A percentile compares a stretch with the other conserved stretches of the same genome.
Conservation (phyloP, 768 basidiomycete genomes). For the Pleurotus citrinopileatus region DNA sequence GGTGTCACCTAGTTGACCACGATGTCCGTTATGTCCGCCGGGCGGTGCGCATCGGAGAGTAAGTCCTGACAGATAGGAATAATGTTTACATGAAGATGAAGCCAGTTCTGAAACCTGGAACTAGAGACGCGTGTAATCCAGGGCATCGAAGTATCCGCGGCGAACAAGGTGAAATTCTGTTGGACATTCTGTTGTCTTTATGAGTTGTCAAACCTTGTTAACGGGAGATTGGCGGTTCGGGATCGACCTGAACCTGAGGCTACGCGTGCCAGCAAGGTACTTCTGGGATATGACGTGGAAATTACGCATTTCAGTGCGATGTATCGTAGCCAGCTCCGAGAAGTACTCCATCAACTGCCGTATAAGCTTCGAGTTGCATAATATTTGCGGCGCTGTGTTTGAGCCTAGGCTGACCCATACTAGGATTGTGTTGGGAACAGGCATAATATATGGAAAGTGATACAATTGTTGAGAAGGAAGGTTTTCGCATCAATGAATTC, state of each 20-base stretch:
- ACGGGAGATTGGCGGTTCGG: not conserved
- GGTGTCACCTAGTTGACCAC: not conserved
- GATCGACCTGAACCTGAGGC: not conserved
- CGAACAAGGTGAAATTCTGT: not conserved
- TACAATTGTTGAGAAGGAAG: not conserved
- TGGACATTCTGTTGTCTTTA: no score
- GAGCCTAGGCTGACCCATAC: no score
- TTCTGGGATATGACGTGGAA: no score
- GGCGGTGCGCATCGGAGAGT: slow-evolving; percentile 3
- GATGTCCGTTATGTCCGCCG: slow-evolving; percentile 7
- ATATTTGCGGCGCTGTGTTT: no score
- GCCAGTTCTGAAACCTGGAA: not conserved
- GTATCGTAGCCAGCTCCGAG: not conserved
- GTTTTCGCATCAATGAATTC: no score
- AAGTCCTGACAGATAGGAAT: slow-evolving; percentile 8
- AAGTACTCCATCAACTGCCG: no score
- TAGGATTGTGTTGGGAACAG: no score
- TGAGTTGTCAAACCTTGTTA: no score
- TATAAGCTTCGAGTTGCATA: no score
- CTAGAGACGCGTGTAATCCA: not conserved
- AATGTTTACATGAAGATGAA: not conserved
- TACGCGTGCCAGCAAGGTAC: no score
- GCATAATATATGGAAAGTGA: not conserved
- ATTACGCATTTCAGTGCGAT: not conserved
- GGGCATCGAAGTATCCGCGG: not conserved